These are phyloP conservation scores for Puya raimondii DNA, from an alignment of 176 grass and related monocot genomes.

Conservation along the genomic window DNA sequence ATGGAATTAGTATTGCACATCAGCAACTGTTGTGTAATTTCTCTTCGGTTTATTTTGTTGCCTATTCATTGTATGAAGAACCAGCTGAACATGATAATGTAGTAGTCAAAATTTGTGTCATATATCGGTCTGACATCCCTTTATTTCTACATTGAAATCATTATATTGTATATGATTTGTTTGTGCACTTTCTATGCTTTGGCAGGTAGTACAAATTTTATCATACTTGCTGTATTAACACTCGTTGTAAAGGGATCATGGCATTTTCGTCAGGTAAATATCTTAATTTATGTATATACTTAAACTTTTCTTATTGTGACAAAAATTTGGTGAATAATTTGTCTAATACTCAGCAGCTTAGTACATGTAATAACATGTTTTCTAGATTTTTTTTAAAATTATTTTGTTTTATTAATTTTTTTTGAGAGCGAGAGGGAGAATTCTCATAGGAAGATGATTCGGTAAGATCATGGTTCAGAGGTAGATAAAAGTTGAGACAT, in stretches of 20 bases:
- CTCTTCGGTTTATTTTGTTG: too few species aligned
- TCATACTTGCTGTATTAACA: constrained; percentile 65
- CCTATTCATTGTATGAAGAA: not conserved
- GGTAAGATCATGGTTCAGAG: too few species aligned
- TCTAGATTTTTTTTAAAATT: too few species aligned
- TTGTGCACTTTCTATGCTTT: constrained; percentile 6
- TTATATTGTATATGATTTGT: not conserved
- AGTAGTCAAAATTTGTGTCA: not conserved
- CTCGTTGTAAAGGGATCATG: constrained; percentile 75
- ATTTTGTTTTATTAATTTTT: too few species aligned
- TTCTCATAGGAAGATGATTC: too few species aligned
- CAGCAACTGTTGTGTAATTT: too few species aligned
- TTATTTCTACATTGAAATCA: too few species aligned
- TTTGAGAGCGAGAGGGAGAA: too few species aligned
- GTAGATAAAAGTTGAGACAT: too few species aligned
- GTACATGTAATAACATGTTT: too few species aligned
- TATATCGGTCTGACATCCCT: too few species aligned
- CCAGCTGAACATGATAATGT: not conserved
- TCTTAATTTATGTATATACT: not conserved
- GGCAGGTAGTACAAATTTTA: constrained; percentile 84
- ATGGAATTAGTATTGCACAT: too few species aligned
- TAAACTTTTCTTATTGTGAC: constrained; percentile 3
- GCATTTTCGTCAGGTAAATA: constrained; percentile 81
- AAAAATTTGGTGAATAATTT: constrained; percentile 8
- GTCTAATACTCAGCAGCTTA: not conserved